A percentile compares a stretch with the other conserved stretches of the same genome.
These are phyloP conservation scores for Potentilla sterilis DNA, from an alignment of 306 rosid genomes.

Conservation along the genomic window DNA sequence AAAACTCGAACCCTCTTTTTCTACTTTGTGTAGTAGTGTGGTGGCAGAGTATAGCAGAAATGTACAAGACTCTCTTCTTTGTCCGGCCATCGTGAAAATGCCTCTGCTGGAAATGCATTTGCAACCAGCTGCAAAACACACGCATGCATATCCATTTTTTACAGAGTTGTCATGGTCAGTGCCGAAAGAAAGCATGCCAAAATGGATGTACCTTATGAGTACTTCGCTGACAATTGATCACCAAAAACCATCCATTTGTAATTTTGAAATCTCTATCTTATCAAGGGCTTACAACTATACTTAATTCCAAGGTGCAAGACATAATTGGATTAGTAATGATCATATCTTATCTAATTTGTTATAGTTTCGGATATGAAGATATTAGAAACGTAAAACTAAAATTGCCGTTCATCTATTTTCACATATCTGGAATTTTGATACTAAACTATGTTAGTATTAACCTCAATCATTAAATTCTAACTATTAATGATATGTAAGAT, in stretches of 20 bases:
- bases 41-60: constrained; percentile 21
- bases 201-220: constrained; percentile 8
- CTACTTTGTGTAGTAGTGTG: constrained; percentile 15
- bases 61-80: constrained; percentile 23
- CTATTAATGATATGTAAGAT: neutral
- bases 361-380: too few species aligned
- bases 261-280: constrained; percentile 2
- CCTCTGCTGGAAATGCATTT: constrained; percentile 9
- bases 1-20: constrained; percentile 19
- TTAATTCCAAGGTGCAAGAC: neutral
- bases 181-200: constrained; percentile 12
- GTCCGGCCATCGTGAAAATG: constrained; percentile 17
- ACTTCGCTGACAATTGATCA: neutral
- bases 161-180: constrained; percentile 9
- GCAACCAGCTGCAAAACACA: constrained; percentile 8
- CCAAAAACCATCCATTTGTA: neutral
- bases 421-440: too few species aligned
- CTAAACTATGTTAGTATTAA: too few species aligned
- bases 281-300: neutral
- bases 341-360: neutral
- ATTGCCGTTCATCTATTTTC: neutral
- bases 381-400: too few species aligned
- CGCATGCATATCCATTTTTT: neutral
- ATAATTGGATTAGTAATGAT: neutral
- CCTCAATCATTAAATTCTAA: too few species aligned